phyloP scores from a whole-genome alignment of 208 protist species.

The Histomonas meleagridis region DNA sequence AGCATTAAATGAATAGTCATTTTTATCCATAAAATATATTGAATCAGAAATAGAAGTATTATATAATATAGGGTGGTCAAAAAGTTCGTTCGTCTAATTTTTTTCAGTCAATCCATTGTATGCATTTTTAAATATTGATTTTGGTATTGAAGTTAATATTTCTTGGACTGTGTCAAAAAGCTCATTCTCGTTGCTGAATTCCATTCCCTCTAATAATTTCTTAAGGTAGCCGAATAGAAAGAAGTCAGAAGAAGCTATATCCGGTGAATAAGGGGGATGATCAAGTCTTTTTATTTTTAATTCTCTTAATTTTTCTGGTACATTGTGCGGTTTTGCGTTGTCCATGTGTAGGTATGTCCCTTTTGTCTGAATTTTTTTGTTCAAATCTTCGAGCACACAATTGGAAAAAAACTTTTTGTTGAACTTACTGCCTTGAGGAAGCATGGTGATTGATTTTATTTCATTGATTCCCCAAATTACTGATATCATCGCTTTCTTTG shows the following conservation, averaged over 20 bases:
- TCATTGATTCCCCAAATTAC: background rate
- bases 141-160: background rate
- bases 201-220: background rate
- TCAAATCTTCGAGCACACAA: background rate
- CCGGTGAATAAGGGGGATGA: background rate
- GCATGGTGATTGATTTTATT: background rate
- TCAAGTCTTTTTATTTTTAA: background rate
- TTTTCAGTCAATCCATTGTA: background rate
- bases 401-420: background rate
- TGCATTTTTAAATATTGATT: background rate
- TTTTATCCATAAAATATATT: too few relatives aligned
- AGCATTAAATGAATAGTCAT: too few relatives aligned
- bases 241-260: background rate
- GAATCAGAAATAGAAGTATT: too few relatives aligned
- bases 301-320: background rate
- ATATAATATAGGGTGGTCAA: too few relatives aligned
- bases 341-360: background rate
- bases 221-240: background rate
- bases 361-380: background rate
- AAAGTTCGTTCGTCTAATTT: too few relatives aligned
- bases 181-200: background rate
- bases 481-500: background rate
- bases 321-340: background rate
- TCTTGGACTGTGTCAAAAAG: background rate
- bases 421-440: background rate